Conservation (phyloP, 2,329 filamentous ascomycete genomes). For the Teratosphaeriaceae sp. region DNA sequence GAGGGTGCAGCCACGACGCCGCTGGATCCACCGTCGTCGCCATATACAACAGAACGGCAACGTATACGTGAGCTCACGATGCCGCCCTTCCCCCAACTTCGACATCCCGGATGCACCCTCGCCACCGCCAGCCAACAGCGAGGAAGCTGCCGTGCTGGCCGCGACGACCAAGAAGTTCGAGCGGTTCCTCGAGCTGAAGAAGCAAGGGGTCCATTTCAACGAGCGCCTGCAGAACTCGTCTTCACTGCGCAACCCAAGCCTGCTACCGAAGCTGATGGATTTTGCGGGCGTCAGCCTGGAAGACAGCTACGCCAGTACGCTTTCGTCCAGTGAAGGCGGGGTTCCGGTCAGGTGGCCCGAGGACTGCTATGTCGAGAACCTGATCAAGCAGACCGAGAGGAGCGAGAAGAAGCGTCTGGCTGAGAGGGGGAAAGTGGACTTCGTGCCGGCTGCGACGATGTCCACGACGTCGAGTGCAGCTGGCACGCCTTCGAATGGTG, state of each 20-base stretch:
- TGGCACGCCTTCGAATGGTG: neutral
- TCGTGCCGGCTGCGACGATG: slow-evolving; percentile 19
- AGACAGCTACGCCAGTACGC: slow-evolving; percentile 60
- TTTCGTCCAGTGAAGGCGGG: slow-evolving; percentile 30
- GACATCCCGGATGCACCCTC: slow-evolving; percentile 69
- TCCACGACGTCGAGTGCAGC: neutral
- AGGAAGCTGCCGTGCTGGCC: slow-evolving; percentile 25
- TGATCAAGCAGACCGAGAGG: slow-evolving; percentile 1
- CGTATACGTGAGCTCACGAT: slow-evolving; percentile 66
- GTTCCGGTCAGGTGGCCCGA: slow-evolving; percentile 36
- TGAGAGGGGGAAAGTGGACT: slow-evolving; percentile 19
- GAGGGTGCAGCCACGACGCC: slow-evolving; percentile 4
- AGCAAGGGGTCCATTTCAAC: slow-evolving; percentile 72
- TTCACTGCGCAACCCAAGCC: slow-evolving; percentile 63
- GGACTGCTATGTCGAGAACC: slow-evolving; percentile 16
- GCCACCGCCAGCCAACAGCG: slow-evolving; percentile 31
- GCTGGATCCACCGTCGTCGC: slow-evolving; percentile 43
- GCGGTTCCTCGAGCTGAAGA: slow-evolving; percentile 71
- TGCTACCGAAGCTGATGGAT: slow-evolving; percentile 64
- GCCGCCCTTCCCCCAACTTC: slow-evolving; percentile 62
- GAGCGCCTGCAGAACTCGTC: slow-evolving; percentile 60
- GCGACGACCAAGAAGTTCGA: slow-evolving; percentile 59
- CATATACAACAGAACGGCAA: slow-evolving; percentile 60
- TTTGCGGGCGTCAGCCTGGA: slow-evolving; percentile 55
- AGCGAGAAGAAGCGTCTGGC: slow-evolving; percentile 13